Evolutionary conservation across 768 basidiomycete species (phyloP).

Genomic region (Suillus subaureus): DNA sequence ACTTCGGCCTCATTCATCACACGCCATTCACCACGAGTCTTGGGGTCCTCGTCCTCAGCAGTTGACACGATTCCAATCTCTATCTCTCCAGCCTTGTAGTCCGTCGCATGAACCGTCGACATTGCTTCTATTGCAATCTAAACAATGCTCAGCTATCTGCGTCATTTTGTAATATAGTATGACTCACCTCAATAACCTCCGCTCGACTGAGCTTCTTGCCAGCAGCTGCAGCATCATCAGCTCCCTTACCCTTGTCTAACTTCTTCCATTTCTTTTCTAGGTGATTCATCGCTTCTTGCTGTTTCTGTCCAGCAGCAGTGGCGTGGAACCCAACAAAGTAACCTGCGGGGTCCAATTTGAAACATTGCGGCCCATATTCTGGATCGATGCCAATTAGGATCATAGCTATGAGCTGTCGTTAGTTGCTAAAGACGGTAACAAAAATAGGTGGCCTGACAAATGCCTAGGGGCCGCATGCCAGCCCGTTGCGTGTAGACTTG

Average conservation of each 20-base stretch:
- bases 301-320: constrained; percentile 94
- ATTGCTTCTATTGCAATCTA: constrained; percentile 95
- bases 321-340: constrained; percentile 99
- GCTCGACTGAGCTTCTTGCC: constrained; percentile 71
- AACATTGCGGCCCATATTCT: constrained; percentile 92
- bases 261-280: constrained; percentile 99
- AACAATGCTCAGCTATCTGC: constrained; percentile 10
- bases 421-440: neutral
- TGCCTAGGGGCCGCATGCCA: constrained; percentile 95
- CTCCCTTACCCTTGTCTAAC: constrained; percentile 74
- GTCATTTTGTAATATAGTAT: neutral
- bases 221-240: constrained; percentile 76
- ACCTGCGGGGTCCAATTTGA: constrained; percentile 98
- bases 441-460: constrained; percentile 57
- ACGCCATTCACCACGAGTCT: constrained; percentile 77
- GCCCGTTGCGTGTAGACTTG: constrained; percentile 99
- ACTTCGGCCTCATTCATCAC: constrained; percentile 78
- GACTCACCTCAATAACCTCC: constrained; percentile 87
- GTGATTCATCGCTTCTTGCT: constrained; percentile 98
- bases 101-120: constrained; percentile 92
- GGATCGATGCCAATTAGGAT: constrained; percentile 92
- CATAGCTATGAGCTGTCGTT: constrained; percentile 67
- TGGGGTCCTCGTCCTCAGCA: constrained; percentile 68
- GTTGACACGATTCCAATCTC: constrained; percentile 93
- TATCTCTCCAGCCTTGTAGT: constrained; percentile 94